phyloP scores from a whole-genome alignment of 495 filamentous ascomycete genomes.

The Penicillium antarcticum region DNA sequence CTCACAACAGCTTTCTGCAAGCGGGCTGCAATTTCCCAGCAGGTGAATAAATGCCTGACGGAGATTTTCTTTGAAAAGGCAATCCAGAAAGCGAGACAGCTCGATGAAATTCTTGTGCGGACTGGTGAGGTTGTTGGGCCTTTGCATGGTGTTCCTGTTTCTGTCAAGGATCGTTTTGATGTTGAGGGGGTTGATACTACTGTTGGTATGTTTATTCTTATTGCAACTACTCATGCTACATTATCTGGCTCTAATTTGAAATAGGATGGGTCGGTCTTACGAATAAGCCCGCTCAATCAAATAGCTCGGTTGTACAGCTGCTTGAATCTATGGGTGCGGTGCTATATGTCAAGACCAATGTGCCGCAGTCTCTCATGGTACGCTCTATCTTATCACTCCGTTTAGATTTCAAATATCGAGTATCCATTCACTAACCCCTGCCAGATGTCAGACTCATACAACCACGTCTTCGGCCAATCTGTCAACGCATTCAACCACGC shows the following conservation, averaged over 20 bases:
- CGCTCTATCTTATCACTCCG: neutral
- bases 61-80: constrained; percentile 56
- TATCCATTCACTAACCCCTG: neutral
- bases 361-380: constrained; percentile 52
- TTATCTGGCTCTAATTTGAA: too few relatives aligned
- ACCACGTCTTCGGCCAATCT: constrained; percentile 42
- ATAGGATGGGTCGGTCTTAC: constrained; percentile 30
- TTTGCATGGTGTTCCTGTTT: constrained; percentile 64
- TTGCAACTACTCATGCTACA: too few relatives aligned
- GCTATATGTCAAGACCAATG: constrained; percentile 58
- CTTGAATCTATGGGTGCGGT: constrained; percentile 40
- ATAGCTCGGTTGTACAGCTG: constrained; percentile 18
- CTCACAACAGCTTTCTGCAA: constrained; percentile 58
- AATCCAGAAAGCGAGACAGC: constrained; percentile 28
- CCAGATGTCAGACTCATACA: constrained; percentile 49
- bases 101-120: constrained; percentile 36
- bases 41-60: constrained; percentile 55
- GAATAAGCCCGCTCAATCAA: constrained; percentile 22
- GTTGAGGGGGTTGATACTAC: constrained; percentile 49
- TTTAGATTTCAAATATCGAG: neutral
- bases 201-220: constrained; percentile 24
- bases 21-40: constrained; percentile 55
- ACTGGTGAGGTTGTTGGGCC: constrained; percentile 50
- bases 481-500: constrained; percentile 53
- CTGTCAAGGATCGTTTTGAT: constrained; percentile 60